Base-by-base conservation (phyloP, 352 stramenopile genomes). In the Phytophthora pseudosyringae region DNA sequence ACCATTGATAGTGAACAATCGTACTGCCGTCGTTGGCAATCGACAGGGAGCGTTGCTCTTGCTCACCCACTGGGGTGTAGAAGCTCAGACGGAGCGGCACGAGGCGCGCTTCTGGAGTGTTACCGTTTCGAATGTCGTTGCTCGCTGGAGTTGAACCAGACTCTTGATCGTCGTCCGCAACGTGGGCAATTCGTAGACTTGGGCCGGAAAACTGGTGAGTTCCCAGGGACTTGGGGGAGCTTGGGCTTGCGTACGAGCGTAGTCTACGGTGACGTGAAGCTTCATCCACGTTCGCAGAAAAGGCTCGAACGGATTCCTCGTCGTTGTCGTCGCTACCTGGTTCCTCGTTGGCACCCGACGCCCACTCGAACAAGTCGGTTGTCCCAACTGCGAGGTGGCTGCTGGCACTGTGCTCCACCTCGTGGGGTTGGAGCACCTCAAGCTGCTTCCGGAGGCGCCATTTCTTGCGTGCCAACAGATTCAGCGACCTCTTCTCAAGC, bases 341-440 rank as follows among this genome's bases (percentile, higher is more conserved):
- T 21, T 47, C 56, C 46, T 38, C 50, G 48, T 46, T 59, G 2
- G 32, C 41, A 25, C 38, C 62, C 5, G 72, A 69, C 31, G 84
- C 86, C 86, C 86, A 95, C 26, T 85, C 76, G 48, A 93, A 93
- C 28, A 95, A 59, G 47, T 93, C 84, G 3, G 59, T 41, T 3
- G 84, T 91, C 11, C 73, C 73, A 3, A 93, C 79, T 16, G 70
- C 70, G 16, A 95, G 21, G 21, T 78, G 67, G n/a, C 76, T 77
- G 45, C 72, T 80, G 5, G 71, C 55, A 47, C 82, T 89, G 6
- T 44, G 40, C 41, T 88, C 71, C 13, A 94, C 76, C 47, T 90
- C 76, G 50, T 94, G 83, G 2, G 84, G 84, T 16, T 84, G 74
- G 10, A 94, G 28, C 31, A 75, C 50, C 16, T 89, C 65, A 5